Base-by-base conservation (phyloP, 2,329 filamentous ascomycete genomes). In the Neonectria hederae region DNA sequence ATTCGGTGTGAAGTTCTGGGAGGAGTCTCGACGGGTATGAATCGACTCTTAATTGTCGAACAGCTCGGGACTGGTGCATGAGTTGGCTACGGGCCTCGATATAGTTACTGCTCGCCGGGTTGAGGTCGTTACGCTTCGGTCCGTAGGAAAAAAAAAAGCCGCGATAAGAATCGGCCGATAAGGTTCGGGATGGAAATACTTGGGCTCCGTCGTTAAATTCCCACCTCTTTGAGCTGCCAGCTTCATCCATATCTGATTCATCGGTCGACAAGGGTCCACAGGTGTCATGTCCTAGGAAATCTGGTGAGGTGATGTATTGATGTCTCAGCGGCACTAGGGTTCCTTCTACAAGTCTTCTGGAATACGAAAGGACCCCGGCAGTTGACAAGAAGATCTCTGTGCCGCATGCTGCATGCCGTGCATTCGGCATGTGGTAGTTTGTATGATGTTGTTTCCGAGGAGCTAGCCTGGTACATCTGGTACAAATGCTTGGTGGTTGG, bases 111-210 rank as follows among this genome's bases (percentile, higher is more conserved):
- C 59, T 49, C 30, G 55, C 55, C 48, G 55, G 26, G 48, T 65
- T 49, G 53, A 54, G 38, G 57, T 62, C 56, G 65, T 69, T 30
- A 56, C 48, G 48, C 51, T 63, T 54, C 54, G 63, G 30, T 32
- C 26, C 49, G 53, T 62, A 63, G 45, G 48, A 68, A 66, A 74
- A 51, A 71, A 74, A 69, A 70, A 61, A 64, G 55, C 21, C 54
- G 59, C 67, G 65, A 70, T 69, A 70, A 68, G 63, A 62, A 53
- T 58, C 40, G 21, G 52, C 60, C 67, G 72, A 74, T 74, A 74
- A 74, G 69, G 48, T 8, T 45, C 68, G 71, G 71, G 49, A 65
- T 64, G 71, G 71, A 72, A 73, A 70, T 73, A 73, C 65, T 28
- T 46, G 43, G 48, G 45, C 49, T 67, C 71, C 71, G 71, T 43